Evolutionary conservation across 108 stramenopile genomes (phyloP), one percentile per base, ranked within the genome.

Genomic region (Fragilaria crotonensis): DNA sequence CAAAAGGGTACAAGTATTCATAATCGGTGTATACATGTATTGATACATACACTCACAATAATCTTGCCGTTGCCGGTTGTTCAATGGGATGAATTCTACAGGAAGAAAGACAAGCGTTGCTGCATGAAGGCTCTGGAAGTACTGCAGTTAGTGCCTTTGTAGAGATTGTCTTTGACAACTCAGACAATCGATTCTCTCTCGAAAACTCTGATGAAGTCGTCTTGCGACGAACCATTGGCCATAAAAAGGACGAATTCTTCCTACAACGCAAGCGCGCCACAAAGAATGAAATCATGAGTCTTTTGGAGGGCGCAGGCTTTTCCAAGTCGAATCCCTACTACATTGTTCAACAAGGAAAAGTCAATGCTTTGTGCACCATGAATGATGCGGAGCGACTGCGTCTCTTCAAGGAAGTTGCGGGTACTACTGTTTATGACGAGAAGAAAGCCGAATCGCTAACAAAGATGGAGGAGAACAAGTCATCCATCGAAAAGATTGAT

Each of bases 241-340:
- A 78, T 60, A 98, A 99, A 70, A 99, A 99, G 78, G 99, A 99
- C 72, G 98, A 98, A 73, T 98, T 97, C 78, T 99, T 98, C 75
- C 75, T 99, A 25, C 97, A 99, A 64, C 73, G 95, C 29, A 94
- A 95, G 54, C 85, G 88, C 9, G 85, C 89, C 21, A 87, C 85
- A 62, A 95, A 96, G 64, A 84, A 81, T 53, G 96, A 97, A 65
- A 93, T 99, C 28, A 84, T 78, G 67, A 75, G 71, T 46, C 69
- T 99, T 48, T 68, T 99, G 25, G 99, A 99, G 70, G 91, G 89
- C 5, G 99, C 99, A 20, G 99, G 99, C 5, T 99, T 99, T 69
- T 92, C 89, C 53, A 88, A 92, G 68, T 78, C 79, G 29, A 99
- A 99, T 78, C 99, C 99, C 1, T 99, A 99, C 82, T 99, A 96